phyloP scores from a whole-genome alignment of 441 rosid species.

The Syzygium syzygioides region DNA sequence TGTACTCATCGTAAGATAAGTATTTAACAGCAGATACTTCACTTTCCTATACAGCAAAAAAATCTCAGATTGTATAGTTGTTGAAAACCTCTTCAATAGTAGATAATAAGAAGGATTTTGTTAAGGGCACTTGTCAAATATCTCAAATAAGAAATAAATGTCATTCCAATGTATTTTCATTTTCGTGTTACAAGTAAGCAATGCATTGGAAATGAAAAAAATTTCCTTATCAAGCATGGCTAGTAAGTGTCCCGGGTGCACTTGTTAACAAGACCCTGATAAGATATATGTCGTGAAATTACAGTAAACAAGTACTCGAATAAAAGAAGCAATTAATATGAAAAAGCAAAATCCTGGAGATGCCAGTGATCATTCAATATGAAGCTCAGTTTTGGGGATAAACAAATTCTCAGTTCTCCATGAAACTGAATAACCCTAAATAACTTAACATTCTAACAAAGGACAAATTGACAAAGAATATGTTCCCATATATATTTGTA shows the following conservation, averaged over 20 bases:
- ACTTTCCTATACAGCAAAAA: conserved; percentile 37
- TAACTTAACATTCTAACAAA: not conserved
- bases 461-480: not conserved
- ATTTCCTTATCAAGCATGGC: not conserved
- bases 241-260: not conserved
- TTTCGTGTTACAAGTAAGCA: not conserved
- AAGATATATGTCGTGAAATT: not conserved
- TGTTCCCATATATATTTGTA: not conserved
- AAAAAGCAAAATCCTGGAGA: not conserved
- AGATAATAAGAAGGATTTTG: not conserved
- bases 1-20: conserved; percentile 54
- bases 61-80: conserved; percentile 6
- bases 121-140: not conserved
- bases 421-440: not conserved
- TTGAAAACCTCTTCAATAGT: not conserved
- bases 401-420: not conserved
- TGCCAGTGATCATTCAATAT: not conserved
- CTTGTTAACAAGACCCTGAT: not conserved
- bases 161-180: not conserved
- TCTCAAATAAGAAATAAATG: not conserved
- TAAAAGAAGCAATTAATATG: not conserved
- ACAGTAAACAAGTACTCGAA: not conserved
- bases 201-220: not conserved
- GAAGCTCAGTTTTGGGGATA: not conserved
- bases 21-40: conserved; percentile 95